Base-by-base conservation (phyloP, 805 yeast species). In the Sugiyamaella chiloensis region DNA sequence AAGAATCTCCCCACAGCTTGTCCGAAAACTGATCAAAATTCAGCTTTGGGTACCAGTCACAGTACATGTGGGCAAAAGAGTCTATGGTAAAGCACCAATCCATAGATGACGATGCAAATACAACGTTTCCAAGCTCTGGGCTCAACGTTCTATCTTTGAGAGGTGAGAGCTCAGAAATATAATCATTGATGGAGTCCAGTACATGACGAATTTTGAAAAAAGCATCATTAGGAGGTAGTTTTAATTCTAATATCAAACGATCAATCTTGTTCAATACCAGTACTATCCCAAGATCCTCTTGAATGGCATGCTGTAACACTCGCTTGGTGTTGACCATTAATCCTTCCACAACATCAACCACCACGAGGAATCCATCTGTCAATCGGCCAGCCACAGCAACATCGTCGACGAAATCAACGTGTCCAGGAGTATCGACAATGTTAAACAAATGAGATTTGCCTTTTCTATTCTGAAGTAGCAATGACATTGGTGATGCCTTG, bases 401-500 rank as follows among this genome's bases (percentile, higher is more conserved):
- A 56, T 93, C 97, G 60, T 88, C 96, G 24, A 72, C 67, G 59
- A 93, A 93, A 59, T 88, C 83, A 0, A 78, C 76, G 64, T 93
- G 98, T 0, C 99, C 99, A 0, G 99, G 99, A 0, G 96, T 72
- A 59, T 95, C 99, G 0, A 88, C 54, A 0, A 90, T 52, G 58
- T 85, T 87, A 17, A 82, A 57, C 0, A 79, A 77, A 14, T 69
- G 65, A 0, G 95, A 82, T 52, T 76, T 78, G 1, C 72, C 76
- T 12, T 66, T 66, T 24, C 78, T 52, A 59, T 79, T 79, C 0
- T 75, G 77, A 12, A 83, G 62, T 5, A 90, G 61, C 7, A 87
- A 55, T 0, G 91, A 69, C 54, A 85, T 72, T 0, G 87, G 81
- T 1, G 83, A 67, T 1, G 83, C 44, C 56, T 81, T 81, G 12